These are phyloP conservation scores for Rhodotorula paludigena DNA, from an alignment of 768 basidiomycete species.

Conservation along the genomic window DNA sequence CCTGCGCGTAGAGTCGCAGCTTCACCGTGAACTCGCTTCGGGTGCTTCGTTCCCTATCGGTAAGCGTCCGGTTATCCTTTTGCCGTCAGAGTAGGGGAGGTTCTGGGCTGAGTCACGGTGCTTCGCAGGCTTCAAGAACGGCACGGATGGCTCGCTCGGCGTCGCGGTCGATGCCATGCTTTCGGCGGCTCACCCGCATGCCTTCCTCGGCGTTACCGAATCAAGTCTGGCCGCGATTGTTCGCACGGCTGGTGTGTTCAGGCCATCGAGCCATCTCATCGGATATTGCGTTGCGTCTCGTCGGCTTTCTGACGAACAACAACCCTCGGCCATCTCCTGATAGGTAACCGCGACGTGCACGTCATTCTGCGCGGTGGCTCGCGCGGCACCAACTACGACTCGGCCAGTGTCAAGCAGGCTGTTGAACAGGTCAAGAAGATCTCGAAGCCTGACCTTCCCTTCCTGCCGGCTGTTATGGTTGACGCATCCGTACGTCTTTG, in stretches of 20 bases:
- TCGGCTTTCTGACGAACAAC: background rate
- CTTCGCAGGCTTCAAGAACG: conserved; percentile 83
- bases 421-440: conserved; percentile 59
- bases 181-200: conserved; percentile 82
- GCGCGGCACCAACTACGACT: conserved; percentile 79
- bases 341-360: conserved; percentile 78
- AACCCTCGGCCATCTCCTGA: conserved; percentile 58
- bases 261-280: too few relatives aligned
- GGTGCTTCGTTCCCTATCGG: conserved; percentile 92
- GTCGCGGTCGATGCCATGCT: conserved; percentile 98
- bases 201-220: conserved; percentile 73
- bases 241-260: conserved; percentile 32
- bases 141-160: conserved; percentile 80
- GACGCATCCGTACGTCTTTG: conserved; percentile 59
- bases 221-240: conserved; percentile 83
- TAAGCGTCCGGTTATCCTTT: conserved; percentile 3
- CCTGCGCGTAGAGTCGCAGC: conserved; percentile 64
- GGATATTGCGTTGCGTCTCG: background rate
- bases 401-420: conserved; percentile 66
- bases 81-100: too few relatives aligned
- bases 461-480: conserved; percentile 71
- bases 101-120: background rate
- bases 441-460: conserved; percentile 49
- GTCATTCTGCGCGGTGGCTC: conserved; percentile 92
- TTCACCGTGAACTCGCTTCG: conserved; percentile 92